Base-by-base conservation (phyloP, 129 eudicot genomes). In the Dittrichia graveolens region DNA sequence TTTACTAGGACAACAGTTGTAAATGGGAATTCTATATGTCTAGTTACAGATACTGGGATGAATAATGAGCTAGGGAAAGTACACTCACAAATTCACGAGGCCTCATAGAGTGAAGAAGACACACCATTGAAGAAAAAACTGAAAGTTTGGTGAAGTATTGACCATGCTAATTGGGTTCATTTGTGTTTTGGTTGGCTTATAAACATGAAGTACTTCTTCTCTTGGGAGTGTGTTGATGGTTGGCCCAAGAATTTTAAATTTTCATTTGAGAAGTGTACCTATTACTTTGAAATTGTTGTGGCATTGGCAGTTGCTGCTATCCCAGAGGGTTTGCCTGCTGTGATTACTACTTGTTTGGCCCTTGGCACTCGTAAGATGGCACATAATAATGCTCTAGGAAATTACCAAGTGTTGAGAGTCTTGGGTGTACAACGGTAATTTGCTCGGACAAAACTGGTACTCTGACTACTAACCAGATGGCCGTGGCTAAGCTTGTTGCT, bases 251-350 rank as follows among this genome's bases (percentile, higher is more conserved):
- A 91, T 55, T 85, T 91, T 76, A 82, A 85, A 55, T 91, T 91
- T 54, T 91, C 95, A 37, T 87, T 91, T 5, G 97, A 91, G 65
- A 91, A 88, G 61, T 91, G 97, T 74, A 87, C 97, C 0, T 91
- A 91, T 62, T 91, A 91, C 76, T 91, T 91, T 56, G 92, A 91
- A 49, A 91, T 91, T 35, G 95, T 95, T 4, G 88, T 91, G 38
- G 97, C 97, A n/a, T 83, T 91, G 67, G 97, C 97, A 13, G 97
- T 91, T 44, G 97, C 97, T 82, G 97, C 95, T 6, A 91, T 91
- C 62, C 97, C 95, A 3, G 97, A 91, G 76, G 95, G 95, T 65
- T 75, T 91, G 39, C 97, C 95, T n/a, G 97, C 95, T 64, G 97
- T 91, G 24, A 91, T 91, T 35, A 91, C 97, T 9, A 91, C 97